phyloP scores from a whole-genome alignment of 2,329 filamentous ascomycete genomes.

The Penicillium italicum region DNA sequence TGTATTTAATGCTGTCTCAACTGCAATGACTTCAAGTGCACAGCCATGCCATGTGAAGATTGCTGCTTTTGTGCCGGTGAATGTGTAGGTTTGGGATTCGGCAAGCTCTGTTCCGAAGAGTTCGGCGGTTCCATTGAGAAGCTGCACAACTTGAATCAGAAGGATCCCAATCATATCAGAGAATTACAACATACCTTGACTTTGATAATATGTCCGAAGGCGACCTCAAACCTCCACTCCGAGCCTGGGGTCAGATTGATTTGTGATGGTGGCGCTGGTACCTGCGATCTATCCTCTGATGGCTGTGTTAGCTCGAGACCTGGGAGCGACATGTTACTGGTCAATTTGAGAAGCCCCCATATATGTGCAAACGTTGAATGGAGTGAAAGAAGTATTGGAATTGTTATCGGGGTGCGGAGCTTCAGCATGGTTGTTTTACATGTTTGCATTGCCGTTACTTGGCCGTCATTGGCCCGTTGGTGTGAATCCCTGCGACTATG shows the following conservation, averaged over 20 bases:
- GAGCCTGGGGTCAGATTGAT: constrained; percentile 60
- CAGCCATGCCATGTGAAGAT: constrained; percentile 93
- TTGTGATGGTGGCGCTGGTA: constrained; percentile 41
- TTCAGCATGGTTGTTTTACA: not conserved
- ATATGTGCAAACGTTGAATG: not conserved
- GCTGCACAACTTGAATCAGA: constrained; percentile 39
- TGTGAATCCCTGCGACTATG: not conserved
- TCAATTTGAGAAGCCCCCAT: not conserved
- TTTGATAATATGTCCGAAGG: constrained; percentile 51
- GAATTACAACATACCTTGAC: constrained; percentile 46
- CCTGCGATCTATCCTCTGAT: constrained; percentile 48
- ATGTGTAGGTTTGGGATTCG: constrained; percentile 71
- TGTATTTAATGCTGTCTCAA: constrained; percentile 45
- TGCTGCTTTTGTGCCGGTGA: constrained; percentile 77
- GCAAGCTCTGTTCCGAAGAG: constrained; percentile 94
- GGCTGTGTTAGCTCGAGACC: constrained; percentile 66
- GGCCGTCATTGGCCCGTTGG: not conserved
- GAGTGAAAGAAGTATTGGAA: not conserved
- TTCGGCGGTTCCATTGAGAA: constrained; percentile 80
- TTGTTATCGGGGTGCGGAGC: constrained; percentile 1
- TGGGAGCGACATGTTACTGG: constrained; percentile 64
- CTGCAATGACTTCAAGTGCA: constrained; percentile 70
- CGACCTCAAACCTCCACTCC: constrained; percentile 77
- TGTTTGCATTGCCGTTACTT: not conserved
- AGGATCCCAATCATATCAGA: not conserved